Conservation (phyloP, 371 early-diverging fungal species). For the Phascolomyces articulosus region DNA sequence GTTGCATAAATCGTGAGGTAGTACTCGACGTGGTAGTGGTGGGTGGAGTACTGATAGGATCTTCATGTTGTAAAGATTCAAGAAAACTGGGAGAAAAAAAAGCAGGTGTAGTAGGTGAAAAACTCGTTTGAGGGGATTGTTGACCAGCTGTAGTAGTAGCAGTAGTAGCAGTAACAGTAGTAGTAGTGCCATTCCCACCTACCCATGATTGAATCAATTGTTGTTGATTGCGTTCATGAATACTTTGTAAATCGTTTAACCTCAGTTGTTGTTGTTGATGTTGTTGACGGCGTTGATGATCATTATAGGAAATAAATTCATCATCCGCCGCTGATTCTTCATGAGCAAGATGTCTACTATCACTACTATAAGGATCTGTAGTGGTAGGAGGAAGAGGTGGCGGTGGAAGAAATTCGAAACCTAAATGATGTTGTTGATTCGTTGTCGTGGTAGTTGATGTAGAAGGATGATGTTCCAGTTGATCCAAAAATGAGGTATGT, state of each 20-base stretch:
- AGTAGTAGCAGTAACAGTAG: too few relatives aligned
- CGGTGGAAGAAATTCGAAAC: constrained; percentile 9
- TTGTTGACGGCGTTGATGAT: constrained; percentile 11
- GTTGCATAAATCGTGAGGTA: constrained; percentile 1
- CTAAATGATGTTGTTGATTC: background rate
- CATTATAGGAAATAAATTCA: constrained; percentile 6
- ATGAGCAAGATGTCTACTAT: too few relatives aligned
- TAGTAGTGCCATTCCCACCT: constrained; percentile 8
- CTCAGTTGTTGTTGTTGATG: constrained; percentile 8
- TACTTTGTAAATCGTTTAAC: constrained; percentile 15
- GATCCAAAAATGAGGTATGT: background rate
- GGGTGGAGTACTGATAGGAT: constrained; percentile 8
- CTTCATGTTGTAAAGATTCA: constrained; percentile 58
- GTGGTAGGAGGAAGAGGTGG: background rate
- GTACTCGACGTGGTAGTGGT: too few relatives aligned
- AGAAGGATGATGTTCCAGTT: background rate
- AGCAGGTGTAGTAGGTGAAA: constrained; percentile 58
- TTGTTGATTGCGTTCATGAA: constrained; percentile 22
- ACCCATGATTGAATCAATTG: constrained; percentile 29
- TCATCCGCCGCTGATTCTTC: background rate
- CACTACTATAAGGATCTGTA: background rate
- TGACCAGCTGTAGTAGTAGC: background rate
- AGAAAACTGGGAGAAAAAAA: constrained; percentile 75
- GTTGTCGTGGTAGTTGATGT: background rate
- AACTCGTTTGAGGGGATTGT: constrained; percentile 12